phyloP scores from a whole-genome alignment of 2,329 filamentous ascomycete species.

The Apiospora koreana region DNA sequence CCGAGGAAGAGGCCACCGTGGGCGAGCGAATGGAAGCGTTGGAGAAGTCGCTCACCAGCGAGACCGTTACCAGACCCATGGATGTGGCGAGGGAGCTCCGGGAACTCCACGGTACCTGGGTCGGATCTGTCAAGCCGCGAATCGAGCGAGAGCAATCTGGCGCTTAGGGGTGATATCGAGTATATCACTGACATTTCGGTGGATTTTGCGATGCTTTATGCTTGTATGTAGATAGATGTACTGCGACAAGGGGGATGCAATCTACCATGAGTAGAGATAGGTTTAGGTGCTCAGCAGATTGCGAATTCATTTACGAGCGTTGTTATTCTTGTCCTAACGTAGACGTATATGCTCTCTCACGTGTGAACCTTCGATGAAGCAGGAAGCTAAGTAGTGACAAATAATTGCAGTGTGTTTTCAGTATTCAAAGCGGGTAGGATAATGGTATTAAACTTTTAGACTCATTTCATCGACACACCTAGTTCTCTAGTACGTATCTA shows the following conservation, averaged over 20 bases:
- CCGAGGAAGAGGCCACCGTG: neutral
- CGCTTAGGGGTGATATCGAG: neutral
- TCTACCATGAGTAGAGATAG: neutral
- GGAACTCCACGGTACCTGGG: neutral
- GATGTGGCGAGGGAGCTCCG: neutral
- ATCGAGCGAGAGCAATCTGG: neutral
- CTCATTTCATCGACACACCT: neutral
- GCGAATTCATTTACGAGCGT: neutral
- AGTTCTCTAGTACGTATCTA: conserved; percentile 34
- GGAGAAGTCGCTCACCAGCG: neutral
- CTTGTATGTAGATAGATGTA: neutral
- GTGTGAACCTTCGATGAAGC: too few species aligned
- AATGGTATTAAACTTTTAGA: too few species aligned
- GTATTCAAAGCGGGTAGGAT: too few species aligned
- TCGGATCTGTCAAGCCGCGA: neutral
- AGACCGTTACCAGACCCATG: neutral
- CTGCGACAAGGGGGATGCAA: neutral
- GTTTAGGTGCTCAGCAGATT: neutral
- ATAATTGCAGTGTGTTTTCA: neutral
- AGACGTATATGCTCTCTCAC: too few species aligned
- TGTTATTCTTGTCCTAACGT: too few species aligned
- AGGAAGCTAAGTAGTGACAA: neutral
- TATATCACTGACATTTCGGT: neutral
- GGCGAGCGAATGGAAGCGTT: neutral
- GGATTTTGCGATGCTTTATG: neutral